These are phyloP conservation scores for Polychytrium aggregatum DNA, from an alignment of 192 early-diverging fungal species.

Conservation along the genomic window DNA sequence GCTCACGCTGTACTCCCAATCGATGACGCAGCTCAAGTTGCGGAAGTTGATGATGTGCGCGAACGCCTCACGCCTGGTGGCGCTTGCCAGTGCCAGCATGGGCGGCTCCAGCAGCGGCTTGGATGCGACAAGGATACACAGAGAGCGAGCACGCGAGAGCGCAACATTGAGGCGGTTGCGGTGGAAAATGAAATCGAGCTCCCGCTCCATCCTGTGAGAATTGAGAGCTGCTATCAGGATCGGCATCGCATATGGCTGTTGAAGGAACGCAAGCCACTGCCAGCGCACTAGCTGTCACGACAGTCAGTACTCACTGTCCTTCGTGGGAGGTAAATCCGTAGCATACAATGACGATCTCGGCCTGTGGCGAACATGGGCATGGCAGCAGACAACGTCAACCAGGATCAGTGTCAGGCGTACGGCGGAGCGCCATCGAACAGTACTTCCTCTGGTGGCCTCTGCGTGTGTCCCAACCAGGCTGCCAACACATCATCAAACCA, in stretches of 20 bases:
- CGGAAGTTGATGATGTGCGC: conserved; percentile 12
- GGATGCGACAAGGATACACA: conserved; percentile 18
- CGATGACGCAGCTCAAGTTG: neutral
- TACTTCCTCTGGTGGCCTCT: too few relatives aligned
- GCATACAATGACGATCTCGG: conserved; percentile 49
- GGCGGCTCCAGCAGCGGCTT: conserved; percentile 8
- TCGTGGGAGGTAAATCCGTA: conserved; percentile 28
- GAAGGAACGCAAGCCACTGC: neutral
- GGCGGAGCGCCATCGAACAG: too few relatives aligned
- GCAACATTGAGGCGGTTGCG: conserved; percentile 21
- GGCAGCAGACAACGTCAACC: too few relatives aligned
- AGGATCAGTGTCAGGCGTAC: too few relatives aligned
- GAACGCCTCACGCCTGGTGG: conserved; percentile 9
- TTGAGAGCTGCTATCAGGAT: neutral
- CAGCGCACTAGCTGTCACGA: neutral
- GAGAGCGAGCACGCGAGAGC: conserved; percentile 15
- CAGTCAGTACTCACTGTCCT: conserved; percentile 6
- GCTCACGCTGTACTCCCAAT: too few relatives aligned
- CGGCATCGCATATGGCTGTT: neutral
- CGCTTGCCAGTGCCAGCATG: conserved; percentile 3
- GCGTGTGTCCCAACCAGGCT: too few relatives aligned
- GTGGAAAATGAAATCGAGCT: conserved; percentile 23
- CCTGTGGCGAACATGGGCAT: conserved; percentile 9
- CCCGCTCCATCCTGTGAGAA: conserved; percentile 10
- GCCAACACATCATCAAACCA: too few relatives aligned